A percentile compares a stretch with the other conserved stretches of the same genome.
phyloP scores from a whole-genome alignment of 75 land plant genomes.

The Pinus albicaulis region DNA sequence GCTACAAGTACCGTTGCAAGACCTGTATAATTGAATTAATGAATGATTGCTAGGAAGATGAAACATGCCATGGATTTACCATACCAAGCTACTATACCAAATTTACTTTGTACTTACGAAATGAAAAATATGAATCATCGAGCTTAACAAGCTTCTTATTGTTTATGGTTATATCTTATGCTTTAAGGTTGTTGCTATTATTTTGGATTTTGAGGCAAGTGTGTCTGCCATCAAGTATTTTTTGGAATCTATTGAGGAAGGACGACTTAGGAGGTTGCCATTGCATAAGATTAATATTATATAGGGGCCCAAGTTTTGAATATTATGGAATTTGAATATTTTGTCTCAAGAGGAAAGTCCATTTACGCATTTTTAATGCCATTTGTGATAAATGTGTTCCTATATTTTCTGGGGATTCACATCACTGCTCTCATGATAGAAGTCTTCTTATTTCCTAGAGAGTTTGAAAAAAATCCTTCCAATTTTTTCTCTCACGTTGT shows the following conservation, averaged over 20 bases:
- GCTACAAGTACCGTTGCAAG: not conserved
- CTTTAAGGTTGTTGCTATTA: not conserved
- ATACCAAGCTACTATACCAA: not conserved
- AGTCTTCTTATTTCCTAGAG: not conserved
- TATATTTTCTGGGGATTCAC: not conserved
- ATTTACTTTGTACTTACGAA: not conserved
- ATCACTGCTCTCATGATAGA: not conserved
- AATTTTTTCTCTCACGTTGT: not conserved
- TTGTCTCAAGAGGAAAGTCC: not conserved
- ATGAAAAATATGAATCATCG: not conserved
- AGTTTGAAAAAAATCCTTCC: not conserved
- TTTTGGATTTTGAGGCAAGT: not conserved
- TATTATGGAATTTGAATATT: too few species aligned
- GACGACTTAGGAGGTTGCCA: not conserved
- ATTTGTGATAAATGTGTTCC: not conserved
- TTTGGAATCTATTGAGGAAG: not conserved
- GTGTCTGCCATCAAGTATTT: too few species aligned
- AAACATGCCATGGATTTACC: not conserved
- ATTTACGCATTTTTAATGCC: not conserved
- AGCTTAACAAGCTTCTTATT: slow-evolving; percentile 7
- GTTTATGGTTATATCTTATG: slow-evolving; percentile 7
- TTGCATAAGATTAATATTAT: not conserved
- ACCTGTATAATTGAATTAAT: not conserved
- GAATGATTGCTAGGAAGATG: not conserved
- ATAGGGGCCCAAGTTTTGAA: not conserved